Percentiles rank a stretch among this genome's conserved stretches.
These are phyloP conservation scores for Cryptosporidium tyzzeri DNA, from an alignment of 169 alveolate genomes.

Conservation along the genomic window DNA sequence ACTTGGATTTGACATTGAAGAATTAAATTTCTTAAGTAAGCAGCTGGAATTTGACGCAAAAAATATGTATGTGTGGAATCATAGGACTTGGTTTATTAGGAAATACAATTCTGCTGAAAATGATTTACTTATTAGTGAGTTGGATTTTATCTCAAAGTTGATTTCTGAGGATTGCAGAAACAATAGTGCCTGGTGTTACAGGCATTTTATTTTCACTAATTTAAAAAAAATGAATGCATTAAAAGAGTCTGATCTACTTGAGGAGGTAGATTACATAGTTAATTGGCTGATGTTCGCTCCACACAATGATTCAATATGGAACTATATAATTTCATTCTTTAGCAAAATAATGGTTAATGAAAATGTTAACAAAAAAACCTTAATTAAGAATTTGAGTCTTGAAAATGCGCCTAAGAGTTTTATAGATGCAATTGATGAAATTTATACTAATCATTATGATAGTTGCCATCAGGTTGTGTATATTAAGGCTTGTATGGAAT, in stretches of 20 bases:
- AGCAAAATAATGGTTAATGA: conserved; percentile 31
- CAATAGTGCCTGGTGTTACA: conserved; percentile 73
- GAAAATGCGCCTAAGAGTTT: conserved; percentile 20
- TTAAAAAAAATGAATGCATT: neutral
- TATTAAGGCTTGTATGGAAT: conserved; percentile 61
- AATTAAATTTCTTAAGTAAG: conserved; percentile 10
- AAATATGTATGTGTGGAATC: conserved; percentile 65
- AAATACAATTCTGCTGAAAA: neutral
- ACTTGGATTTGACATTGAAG: conserved; percentile 62
- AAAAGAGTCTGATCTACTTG: conserved; percentile 19
- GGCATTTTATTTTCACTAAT: conserved; percentile 21
- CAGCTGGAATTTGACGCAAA: conserved; percentile 30
- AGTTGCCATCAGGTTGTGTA: conserved; percentile 53
- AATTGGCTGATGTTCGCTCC: conserved; percentile 52
- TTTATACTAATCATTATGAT: neutral
- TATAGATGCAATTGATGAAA: conserved; percentile 6
- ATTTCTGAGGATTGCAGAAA: conserved; percentile 60
- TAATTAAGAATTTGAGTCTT: conserved; percentile 7
- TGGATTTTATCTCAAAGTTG: conserved; percentile 12
- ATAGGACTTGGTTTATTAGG: conserved; percentile 60
- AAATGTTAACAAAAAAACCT: neutral
- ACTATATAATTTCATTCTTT: conserved; percentile 41
- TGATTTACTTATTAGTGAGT: conserved; percentile 10
- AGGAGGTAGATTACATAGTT: conserved; percentile 41
- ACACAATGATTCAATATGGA: conserved; percentile 62